Evolutionary conservation across 1,284 basidiomycete genomes (phyloP), one percentile per base, ranked within the genome.

Genomic region (Trichosporon faecale): DNA sequence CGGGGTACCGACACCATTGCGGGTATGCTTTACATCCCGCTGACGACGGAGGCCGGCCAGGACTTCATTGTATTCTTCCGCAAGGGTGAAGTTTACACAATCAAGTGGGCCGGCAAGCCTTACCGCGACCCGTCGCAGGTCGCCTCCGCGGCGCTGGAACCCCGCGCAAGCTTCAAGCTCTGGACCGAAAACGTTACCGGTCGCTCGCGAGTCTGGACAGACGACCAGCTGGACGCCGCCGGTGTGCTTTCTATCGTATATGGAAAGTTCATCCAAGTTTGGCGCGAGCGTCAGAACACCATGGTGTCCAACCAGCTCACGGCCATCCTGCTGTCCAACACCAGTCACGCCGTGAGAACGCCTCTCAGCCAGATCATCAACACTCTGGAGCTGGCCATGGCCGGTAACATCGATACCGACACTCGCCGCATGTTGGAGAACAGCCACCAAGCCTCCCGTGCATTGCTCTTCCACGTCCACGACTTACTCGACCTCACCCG

Each of bases 161-260:
- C 92, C 0, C 85, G 92, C 33, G 89, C 87, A 73, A 92, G 91
- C 2, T 95, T 95, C 86, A 92, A 90, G 77, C 86, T 87, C 2
- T 95, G 93, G 93, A 88, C 88, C 0, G 91, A 95, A 81, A 89
- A 86, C 1, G 89, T 95, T 9, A 86, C 88, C 23, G 92, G 92
- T 2, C 86, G 89, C 57, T 90, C 88, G 75, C 86, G 91, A 37
- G 85, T 86, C 5, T 96, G 93, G 93, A 90, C 91, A 12, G 92
- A 94, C 71, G 92, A 95, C 77, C 92, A 95, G 79, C 82, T 94
- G 63, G 93, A 95, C 82, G 94, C 92, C 2, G 93, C 92, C 0
- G 90, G 90, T 52, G 91, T 94, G 4, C 85, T 95, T n/a, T 90
- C 92, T 18, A 83, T 94, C 27, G 91, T 95, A 11, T 84, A 84